Conservation (phyloP, 176 grass and related monocot genomes). For the Tillandsia fasciculata region DNA sequence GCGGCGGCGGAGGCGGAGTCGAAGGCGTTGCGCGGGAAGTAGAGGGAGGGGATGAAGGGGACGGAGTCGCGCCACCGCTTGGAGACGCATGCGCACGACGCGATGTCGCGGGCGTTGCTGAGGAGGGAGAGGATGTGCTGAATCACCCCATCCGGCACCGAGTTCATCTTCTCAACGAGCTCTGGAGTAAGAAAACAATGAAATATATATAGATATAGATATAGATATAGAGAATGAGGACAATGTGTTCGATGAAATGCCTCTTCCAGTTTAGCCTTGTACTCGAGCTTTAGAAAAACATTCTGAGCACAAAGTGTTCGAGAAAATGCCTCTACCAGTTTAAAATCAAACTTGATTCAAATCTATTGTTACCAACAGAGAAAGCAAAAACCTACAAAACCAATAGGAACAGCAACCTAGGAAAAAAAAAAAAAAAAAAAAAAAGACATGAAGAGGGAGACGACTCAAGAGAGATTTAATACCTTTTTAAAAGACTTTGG, state of each 20-base stretch:
- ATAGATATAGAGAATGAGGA: slow-evolving; percentile 7
- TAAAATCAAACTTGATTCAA: too few species aligned
- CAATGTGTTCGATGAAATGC: slow-evolving; percentile 24
- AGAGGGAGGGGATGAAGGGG: slow-evolving; percentile 78
- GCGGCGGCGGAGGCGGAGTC: slow-evolving; percentile 10
- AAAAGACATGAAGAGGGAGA: not conserved
- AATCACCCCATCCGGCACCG: slow-evolving; percentile 72
- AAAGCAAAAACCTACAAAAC: too few species aligned
- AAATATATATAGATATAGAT: too few species aligned
- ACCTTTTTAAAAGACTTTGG: too few species aligned
- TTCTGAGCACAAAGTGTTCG: slow-evolving; percentile 1
- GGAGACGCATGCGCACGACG: slow-evolving; percentile 63
- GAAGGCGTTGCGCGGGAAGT: slow-evolving; percentile 75
- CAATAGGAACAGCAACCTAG: not conserved
- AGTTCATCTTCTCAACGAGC: slow-evolving; percentile 30
- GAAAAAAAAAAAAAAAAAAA: not conserved
- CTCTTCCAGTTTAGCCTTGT: too few species aligned
- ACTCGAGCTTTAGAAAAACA: too few species aligned
- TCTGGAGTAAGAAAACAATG: not conserved
- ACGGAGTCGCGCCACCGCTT: slow-evolving; percentile 68
- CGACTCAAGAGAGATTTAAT: too few species aligned
- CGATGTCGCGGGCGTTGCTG: slow-evolving; percentile 74
- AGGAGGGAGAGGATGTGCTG: slow-evolving; percentile 70
- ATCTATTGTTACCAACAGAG: too few species aligned
- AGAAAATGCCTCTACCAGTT: not conserved